These are phyloP conservation scores for Cercospora sp. DNA, from an alignment of 2,329 filamentous ascomycete genomes.

Conservation along the genomic window DNA sequence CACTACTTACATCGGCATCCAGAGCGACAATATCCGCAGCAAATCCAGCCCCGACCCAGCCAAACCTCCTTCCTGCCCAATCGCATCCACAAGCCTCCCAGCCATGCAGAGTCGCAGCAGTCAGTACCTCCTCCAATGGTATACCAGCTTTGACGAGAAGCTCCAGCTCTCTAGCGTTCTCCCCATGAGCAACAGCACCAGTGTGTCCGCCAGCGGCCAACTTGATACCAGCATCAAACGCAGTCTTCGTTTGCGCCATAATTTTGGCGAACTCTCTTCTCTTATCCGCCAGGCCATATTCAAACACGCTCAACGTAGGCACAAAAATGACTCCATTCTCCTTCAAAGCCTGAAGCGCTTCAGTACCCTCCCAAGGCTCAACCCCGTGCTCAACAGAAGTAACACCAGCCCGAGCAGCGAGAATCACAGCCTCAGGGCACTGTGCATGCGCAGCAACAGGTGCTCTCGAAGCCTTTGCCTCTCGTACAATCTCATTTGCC, in stretches of 20 bases:
- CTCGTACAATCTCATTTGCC: conserved; percentile 37
- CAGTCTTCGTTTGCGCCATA: conserved; percentile 47
- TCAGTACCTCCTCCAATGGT: conserved; percentile 52
- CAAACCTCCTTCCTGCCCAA: conserved; percentile 54
- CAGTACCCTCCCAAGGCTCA: conserved; percentile 37
- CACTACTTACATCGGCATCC: conserved; percentile 46
- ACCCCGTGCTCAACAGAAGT: conserved; percentile 39
- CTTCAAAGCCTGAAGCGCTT: conserved; percentile 49
- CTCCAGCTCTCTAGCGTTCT: conserved; percentile 56
- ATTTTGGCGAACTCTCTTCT: conserved; percentile 15
- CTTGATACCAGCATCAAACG: conserved; percentile 51
- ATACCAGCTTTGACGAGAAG: conserved; percentile 56
- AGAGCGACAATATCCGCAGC: conserved; percentile 56
- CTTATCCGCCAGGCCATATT: conserved; percentile 27
- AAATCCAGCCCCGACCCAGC: conserved; percentile 52
- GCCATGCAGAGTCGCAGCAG: conserved; percentile 53
- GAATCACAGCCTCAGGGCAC: conserved; percentile 34
- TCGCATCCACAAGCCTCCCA: conserved; percentile 59
- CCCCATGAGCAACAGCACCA: conserved; percentile 55
- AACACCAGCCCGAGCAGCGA: conserved; percentile 37
- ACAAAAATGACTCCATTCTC: conserved; percentile 52
- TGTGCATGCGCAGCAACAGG: conserved; percentile 37
- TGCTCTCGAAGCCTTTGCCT: conserved; percentile 31
- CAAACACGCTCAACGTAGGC: conserved; percentile 54
- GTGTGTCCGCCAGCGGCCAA: conserved; percentile 58